Evolutionary conservation across 306 rosid species (phyloP), one percentile per base, ranked within the genome.

Genomic region (Trichosanthes truncata): DNA sequence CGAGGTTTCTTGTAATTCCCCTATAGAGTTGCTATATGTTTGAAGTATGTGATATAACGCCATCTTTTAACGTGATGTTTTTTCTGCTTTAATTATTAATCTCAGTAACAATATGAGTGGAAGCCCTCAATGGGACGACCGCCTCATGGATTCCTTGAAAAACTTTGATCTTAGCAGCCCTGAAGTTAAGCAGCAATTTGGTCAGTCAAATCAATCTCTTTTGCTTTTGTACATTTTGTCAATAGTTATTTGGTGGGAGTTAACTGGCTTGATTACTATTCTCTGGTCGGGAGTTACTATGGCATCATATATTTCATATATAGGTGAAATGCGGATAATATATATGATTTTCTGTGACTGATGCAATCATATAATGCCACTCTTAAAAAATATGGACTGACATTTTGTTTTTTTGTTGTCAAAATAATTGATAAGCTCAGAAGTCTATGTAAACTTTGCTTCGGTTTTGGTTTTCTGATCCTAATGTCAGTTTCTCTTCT

Each of bases 131-230:
- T 96, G 98, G 99, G 98, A 96, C 65, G 80, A 84, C 79, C 87
- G 90, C 20, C 87, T 91, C 92, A 89, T 89, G 93, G 99, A 96
- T 80, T 93, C 99, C 40, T 87, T 96, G 79, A 96, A 96, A 74
- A 91, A 88, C 84, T 93, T 96, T 84, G 99, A 96, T 89, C 96
- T 96, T 63, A 88, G 87, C 87, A 93, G 97, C 86, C 98, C 99
- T 59, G 97, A 91, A 59, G 92, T 96, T 79, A 96, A 96, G 87
- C 98, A 93, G 80, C 99, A 96, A 85, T 96, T 96, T 82, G 99
- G 99, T 93, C 85, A 80, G 94, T 81, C 57, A 73, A 67, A 6
- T 35, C 13, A 23, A 29, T 74, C 45, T 49, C 15, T 17, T 46
- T 48, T 46, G 23, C 57, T 74, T 74, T 73, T 74, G 40, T 49